Conservation (phyloP, 495 filamentous ascomycete genomes). For the Ascobolus immersus region DNA sequence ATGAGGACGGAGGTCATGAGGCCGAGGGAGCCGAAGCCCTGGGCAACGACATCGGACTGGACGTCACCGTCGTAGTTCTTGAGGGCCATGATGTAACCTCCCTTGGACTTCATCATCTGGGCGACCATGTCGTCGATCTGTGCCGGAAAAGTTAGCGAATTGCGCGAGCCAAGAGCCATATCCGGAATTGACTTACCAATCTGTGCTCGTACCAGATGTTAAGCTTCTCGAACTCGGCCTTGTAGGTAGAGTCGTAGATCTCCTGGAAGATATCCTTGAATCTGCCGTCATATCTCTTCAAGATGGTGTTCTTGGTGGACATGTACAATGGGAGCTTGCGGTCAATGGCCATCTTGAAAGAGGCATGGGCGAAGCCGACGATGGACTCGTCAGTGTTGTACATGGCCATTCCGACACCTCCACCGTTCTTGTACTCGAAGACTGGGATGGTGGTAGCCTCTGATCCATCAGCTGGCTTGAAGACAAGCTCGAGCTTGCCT, state of each 20-base stretch:
- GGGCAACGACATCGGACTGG: constrained; percentile 91
- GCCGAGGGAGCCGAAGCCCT: constrained; percentile 92
- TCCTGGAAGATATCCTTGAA: constrained; percentile 99
- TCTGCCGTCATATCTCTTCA: constrained; percentile 92
- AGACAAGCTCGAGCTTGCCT: constrained; percentile 80
- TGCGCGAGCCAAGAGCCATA: not conserved
- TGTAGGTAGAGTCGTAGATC: constrained; percentile 69
- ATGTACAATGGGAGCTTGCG: constrained; percentile 82
- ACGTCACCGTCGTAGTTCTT: constrained; percentile 99
- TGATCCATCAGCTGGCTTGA: constrained; percentile 52
- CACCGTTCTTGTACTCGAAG: constrained; percentile 66
- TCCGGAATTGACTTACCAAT: constrained; percentile 18
- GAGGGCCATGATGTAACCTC: constrained; percentile 87
- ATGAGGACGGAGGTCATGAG: constrained; percentile 95
- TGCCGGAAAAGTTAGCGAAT: not conserved
- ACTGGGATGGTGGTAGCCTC: constrained; percentile 70
- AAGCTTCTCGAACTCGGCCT: constrained; percentile 66
- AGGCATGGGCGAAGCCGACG: constrained; percentile 74
- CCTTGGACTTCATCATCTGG: constrained; percentile 90
- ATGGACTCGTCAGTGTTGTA: constrained; percentile 98
- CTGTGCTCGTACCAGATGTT: constrained; percentile 98
- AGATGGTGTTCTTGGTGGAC: constrained; percentile 98
- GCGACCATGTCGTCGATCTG: constrained; percentile 96
- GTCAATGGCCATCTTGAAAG: constrained; percentile 76
- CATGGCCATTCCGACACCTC: constrained; percentile 74